These are phyloP conservation scores for Vitis hybrid DNA, from an alignment of 177 flowering plant genomes.

Conservation along the genomic window DNA sequence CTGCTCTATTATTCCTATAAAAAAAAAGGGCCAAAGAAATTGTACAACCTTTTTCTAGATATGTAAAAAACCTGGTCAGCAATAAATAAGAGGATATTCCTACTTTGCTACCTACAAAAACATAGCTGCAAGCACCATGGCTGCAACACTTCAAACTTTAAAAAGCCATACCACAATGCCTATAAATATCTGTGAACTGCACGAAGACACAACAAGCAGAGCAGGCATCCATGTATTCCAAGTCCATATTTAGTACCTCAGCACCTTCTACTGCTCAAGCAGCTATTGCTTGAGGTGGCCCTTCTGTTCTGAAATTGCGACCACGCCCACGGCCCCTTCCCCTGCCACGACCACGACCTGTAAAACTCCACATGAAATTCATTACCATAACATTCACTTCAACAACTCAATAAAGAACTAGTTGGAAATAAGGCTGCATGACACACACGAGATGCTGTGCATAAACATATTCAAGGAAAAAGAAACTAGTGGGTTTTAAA, in stretches of 20 bases:
- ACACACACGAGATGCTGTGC: not conserved
- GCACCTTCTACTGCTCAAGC: constrained; percentile 2
- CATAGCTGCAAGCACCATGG: not conserved
- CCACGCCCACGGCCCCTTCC: constrained; percentile 25
- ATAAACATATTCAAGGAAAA: no score
- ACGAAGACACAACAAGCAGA: no score
- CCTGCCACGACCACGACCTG: constrained; percentile 30
- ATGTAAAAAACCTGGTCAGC: not conserved
- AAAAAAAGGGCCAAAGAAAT: not conserved
- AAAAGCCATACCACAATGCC: not conserved
- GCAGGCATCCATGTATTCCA: no score
- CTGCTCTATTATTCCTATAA: constrained; percentile 30
- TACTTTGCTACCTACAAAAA: constrained; percentile 3
- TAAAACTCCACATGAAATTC: not conserved
- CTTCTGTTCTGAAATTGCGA: constrained; percentile 10
- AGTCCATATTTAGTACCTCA: no score
- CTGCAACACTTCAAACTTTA: constrained; percentile 2
- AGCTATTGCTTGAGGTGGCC: constrained; percentile 12
- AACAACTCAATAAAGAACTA: not conserved
- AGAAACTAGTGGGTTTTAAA: no score
- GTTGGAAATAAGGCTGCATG: not conserved
- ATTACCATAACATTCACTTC: not conserved
- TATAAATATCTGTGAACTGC: not conserved
- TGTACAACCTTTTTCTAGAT: constrained; percentile 2
- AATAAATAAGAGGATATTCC: not conserved